Base-by-base conservation (phyloP, 176 grass and related monocot genomes). In the Leersia perrieri region DNA sequence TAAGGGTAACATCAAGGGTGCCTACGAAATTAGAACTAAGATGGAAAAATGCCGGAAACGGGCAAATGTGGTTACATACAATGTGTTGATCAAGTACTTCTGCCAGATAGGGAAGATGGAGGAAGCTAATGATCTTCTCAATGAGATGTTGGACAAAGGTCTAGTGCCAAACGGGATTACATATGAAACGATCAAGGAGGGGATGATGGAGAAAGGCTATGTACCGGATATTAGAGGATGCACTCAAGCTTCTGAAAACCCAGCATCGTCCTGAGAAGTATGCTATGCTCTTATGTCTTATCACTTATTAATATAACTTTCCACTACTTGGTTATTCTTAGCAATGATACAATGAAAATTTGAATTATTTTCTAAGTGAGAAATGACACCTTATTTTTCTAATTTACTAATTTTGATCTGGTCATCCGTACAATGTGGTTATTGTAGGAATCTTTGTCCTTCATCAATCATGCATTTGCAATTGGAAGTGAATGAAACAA, bases 101-200 rank as follows among this genome's bases (percentile, higher is more conserved):
- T 92, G 81, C 58, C 83, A 70, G 73, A 89, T 84, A 76, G 88
- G 88, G 68, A 85, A 93, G 60, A 89, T 98, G 85, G 76, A 83
- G n/a, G 78, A 92, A 66, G 95, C 92, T 63, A 94, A 93, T 85
- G 60, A 82, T 42, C 70, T 94, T 67, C 69, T 98, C 71, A 98
- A 98, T 82, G 92, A 94, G 84, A 98, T 98, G 86, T 58, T 94
- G 76, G 90, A 93, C 84, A 98, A 88, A 85, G 88, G 92, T 27
- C 75, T 91, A 70, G 84, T 93, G 91, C 95, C 90, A 74, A 93
- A 94, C 63, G 80, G 79, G 81, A 12, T 88, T 23, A 93, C 95
- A 33, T 94, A 94, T 87, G 88, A 87, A 47, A 90, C 85, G 67
- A 98, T 98, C 20, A 94, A 94, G 72, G 81, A 78, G 42, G 92